Base-by-base conservation (phyloP, 148 eudicot genomes). In the Selenicereus undatus region DNA sequence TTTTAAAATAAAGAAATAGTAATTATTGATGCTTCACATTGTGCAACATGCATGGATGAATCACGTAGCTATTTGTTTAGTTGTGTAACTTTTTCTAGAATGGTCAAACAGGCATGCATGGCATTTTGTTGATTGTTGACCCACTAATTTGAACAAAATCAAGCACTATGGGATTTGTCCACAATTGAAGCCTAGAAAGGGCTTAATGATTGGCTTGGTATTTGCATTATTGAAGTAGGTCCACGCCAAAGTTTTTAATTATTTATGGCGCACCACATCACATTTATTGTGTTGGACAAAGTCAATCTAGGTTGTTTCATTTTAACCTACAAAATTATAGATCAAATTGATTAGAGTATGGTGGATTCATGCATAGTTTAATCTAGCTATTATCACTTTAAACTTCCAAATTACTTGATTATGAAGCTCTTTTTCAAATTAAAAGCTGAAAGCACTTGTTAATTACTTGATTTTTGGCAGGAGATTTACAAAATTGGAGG, bases 401-500 rank as follows among this genome's bases (percentile, higher is more conserved):
- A 7, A 39, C 43, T 39, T 39, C 1, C 32, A 32, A 32, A 32
- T 32, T 32, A 32, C 32, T 32, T 32, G 32, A 32, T 32, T 52
- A 10, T 52, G 58, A 17, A 11, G 6, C 17, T 2, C 3, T 12
- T 12, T 52, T 12, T 10, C 58, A 52, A 52, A 52, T 17, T 52
- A 52, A 52, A 52, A 11, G 17, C 58, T 62, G 43, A 39, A 39
- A 39, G 43, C 43, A 4, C 66, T 18, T 22, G 16, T 18, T 39
- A 39, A 62, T 18, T 39, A 39, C 43, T 39, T 39, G 43, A 16
- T 73, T 66, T 78, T 75, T 30, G 35, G 69, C 86, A 91, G 94
- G 89, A 64, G 12, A 85, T 91, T 27, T 85, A 91, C 79, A 84
- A 81, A 36, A 62, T 21, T 5, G 93, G 94, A 45, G 91, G 91